Evolutionary conservation across 192 early-diverging fungal species (phyloP).

Genomic region (Phycomyces nitens): DNA sequence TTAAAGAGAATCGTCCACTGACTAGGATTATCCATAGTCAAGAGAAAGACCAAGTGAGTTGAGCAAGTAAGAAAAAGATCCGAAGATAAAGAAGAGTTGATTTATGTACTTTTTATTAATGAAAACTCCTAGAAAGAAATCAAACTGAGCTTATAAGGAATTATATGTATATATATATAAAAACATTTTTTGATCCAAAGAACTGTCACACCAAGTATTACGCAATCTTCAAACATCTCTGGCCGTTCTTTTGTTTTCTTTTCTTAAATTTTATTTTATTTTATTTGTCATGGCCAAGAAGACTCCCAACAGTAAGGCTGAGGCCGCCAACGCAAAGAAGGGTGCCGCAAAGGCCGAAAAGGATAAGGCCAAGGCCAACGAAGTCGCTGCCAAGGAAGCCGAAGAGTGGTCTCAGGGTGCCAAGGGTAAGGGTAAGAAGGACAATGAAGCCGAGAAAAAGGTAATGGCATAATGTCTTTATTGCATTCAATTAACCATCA

Average conservation of each 20-base stretch:
- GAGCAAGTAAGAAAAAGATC: not conserved
- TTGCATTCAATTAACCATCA: not conserved
- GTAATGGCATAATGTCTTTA: conserved; percentile 26
- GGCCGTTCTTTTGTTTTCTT: not conserved
- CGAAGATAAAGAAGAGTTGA: not conserved
- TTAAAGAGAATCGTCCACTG: not conserved
- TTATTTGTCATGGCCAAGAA: conserved; percentile 8
- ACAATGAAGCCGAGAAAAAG: conserved; percentile 54
- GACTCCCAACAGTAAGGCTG: conserved; percentile 8
- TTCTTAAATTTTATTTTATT: not conserved
- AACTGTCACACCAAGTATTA: not conserved
- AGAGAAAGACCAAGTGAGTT: not conserved
- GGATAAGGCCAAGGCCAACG: conserved; percentile 43
- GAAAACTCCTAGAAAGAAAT: conserved; percentile 3
- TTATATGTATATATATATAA: not conserved
- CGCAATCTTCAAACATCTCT: not conserved
- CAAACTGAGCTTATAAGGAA: not conserved
- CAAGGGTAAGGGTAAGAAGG: conserved; percentile 63
- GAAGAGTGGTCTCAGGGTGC: conserved; percentile 64
- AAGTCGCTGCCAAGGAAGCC: conserved; percentile 57
- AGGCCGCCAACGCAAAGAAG: conserved; percentile 51
- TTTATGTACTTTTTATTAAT: not conserved
- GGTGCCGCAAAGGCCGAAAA: conserved; percentile 61
- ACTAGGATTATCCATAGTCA: conserved; percentile 1
- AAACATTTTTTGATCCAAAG: not conserved